Conservation (phyloP, 345 rosid species). For the Chamaenerion angustifolium region DNA sequence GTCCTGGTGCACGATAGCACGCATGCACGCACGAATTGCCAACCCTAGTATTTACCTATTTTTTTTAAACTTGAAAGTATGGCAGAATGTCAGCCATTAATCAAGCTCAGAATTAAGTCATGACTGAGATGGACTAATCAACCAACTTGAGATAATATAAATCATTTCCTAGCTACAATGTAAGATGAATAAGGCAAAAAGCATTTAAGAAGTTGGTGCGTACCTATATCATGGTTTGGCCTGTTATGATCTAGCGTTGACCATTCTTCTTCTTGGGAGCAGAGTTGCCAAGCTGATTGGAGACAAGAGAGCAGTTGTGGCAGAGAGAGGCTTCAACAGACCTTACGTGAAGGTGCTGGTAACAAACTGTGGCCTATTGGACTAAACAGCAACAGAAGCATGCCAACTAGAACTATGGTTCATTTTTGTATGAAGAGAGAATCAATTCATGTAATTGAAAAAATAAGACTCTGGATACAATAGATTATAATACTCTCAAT, state of each 20-base stretch:
- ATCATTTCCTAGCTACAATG: too few species aligned
- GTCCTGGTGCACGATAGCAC: too few species aligned
- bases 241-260: background rate
- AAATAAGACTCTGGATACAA: background rate
- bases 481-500: background rate
- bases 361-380: conserved; percentile 60
- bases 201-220: too few species aligned
- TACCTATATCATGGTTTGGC: background rate
- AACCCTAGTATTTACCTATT: too few species aligned
- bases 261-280: conserved; percentile 9
- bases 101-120: too few species aligned
- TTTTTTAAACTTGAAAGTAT: too few species aligned
- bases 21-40: too few species aligned
- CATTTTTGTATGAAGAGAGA: conserved; percentile 6
- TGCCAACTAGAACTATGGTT: background rate
- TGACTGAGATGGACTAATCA: too few species aligned
- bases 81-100: too few species aligned
- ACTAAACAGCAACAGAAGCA: conserved; percentile 10
- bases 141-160: too few species aligned
- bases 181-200: too few species aligned
- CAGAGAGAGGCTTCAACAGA: conserved; percentile 82
- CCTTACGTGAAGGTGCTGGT: conserved; percentile 69
- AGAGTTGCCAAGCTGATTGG: conserved; percentile 84
- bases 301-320: conserved; percentile 86
- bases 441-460: background rate